Conservation (phyloP, 768 basidiomycete genomes). For the Pisolithus orientalis region DNA sequence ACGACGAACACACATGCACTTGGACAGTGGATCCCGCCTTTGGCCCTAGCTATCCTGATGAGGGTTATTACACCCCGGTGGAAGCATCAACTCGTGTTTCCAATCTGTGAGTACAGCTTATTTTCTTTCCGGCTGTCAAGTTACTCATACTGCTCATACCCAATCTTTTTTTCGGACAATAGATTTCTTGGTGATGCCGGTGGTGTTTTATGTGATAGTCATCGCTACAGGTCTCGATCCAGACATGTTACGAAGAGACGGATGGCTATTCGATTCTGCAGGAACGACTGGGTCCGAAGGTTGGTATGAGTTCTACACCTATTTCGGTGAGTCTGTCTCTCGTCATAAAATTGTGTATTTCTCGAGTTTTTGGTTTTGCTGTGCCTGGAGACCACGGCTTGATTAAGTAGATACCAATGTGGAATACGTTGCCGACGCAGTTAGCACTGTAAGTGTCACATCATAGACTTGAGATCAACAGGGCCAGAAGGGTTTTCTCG, state of each 20-base stretch:
- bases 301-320: conserved; percentile 86
- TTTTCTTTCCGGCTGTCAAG: conserved; percentile 12
- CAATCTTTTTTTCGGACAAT: not conserved
- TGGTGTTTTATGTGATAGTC: conserved; percentile 79
- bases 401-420: conserved; percentile 60
- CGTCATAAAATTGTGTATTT: not conserved
- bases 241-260: conserved; percentile 46
- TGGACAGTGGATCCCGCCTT: conserved; percentile 72
- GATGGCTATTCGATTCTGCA: conserved; percentile 80
- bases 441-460: conserved; percentile 68
- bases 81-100: conserved; percentile 89
- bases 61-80: conserved; percentile 73
- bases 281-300: conserved; percentile 22
- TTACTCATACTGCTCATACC: not conserved
- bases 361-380: not conserved
- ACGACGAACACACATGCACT: conserved; percentile 60
- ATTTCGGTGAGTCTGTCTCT: conserved; percentile 52
- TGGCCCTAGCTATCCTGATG: conserved; percentile 69
- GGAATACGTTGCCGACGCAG: conserved; percentile 88
- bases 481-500: not conserved
- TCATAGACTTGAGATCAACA: not conserved
- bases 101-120: conserved; percentile 53
- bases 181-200: conserved; percentile 81
- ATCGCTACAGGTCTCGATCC: conserved; percentile 58
- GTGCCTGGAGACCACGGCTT: conserved; percentile 46